phyloP scores from a whole-genome alignment of 768 basidiomycete species.

The Lentinula edodes region DNA sequence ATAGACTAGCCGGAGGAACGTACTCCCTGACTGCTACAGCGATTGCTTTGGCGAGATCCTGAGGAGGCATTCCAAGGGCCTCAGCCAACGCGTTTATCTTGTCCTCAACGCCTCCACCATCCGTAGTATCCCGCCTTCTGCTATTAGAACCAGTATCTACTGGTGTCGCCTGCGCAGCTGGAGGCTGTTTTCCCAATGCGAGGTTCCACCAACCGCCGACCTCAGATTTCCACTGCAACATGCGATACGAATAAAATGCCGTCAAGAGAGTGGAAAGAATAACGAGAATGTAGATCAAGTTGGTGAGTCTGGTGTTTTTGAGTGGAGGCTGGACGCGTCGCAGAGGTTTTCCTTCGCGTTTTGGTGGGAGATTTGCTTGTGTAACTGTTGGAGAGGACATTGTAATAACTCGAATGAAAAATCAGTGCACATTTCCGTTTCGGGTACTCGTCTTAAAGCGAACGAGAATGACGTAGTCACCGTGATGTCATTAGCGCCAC shows the following conservation, averaged over 20 bases:
- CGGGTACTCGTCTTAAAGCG: background rate
- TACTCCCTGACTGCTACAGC: slow-evolving; percentile 52
- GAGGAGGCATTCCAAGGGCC: slow-evolving; percentile 55
- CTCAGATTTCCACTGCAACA: slow-evolving; percentile 42
- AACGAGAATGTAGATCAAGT: slow-evolving; percentile 5
- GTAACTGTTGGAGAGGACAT: background rate
- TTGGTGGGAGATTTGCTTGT: slow-evolving; percentile 1
- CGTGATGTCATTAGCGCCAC: no score
- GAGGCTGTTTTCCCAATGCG: slow-evolving; percentile 32
- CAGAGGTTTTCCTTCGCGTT: slow-evolving; percentile 3
- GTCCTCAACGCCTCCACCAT: slow-evolving; percentile 38
- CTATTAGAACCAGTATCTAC: slow-evolving; percentile 5
- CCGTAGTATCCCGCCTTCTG: background rate
- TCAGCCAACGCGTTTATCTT: slow-evolving; percentile 55
- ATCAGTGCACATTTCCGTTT: background rate
- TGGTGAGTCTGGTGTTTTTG: background rate
- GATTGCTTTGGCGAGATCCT: slow-evolving; percentile 59
- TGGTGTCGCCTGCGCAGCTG: slow-evolving; percentile 10
- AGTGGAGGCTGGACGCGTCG: background rate
- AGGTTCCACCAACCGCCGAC: slow-evolving; percentile 62
- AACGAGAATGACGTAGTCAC: background rate
- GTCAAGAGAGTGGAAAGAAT: slow-evolving; percentile 26
- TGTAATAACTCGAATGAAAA: background rate
- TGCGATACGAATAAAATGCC: slow-evolving; percentile 47
- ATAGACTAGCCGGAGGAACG: slow-evolving; percentile 56